Conservation (phyloP, 495 filamentous ascomycete species). For the Opeltia flavorubescens region DNA sequence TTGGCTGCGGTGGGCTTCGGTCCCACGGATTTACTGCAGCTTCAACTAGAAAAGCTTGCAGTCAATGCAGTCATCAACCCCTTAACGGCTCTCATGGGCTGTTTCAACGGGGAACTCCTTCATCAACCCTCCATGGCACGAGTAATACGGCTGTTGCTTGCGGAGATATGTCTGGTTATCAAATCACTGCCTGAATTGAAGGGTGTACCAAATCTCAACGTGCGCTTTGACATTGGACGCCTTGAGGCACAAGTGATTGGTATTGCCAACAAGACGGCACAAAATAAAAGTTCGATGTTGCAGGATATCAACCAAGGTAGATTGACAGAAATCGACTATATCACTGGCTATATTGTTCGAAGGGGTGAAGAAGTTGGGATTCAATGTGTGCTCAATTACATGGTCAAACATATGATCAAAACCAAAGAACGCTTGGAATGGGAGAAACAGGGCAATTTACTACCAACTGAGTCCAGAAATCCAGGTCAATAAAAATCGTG, state of each 20-base stretch:
- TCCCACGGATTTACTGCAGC: constrained; percentile 28
- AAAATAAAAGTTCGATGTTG: constrained; percentile 67
- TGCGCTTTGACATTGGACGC: constrained; percentile 40
- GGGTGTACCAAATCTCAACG: constrained; percentile 40
- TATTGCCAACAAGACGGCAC: constrained; percentile 44
- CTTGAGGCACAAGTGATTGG: constrained; percentile 40
- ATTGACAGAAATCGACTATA: constrained; percentile 64
- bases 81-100: constrained; percentile 56
- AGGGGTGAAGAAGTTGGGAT: constrained; percentile 56
- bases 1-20: constrained; percentile 33
- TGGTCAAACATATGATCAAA: constrained; percentile 46
- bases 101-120: constrained; percentile 60
- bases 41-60: constrained; percentile 68
- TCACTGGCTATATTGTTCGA: constrained; percentile 72
- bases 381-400: constrained; percentile 50
- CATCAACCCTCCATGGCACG: constrained; percentile 40
- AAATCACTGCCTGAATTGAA: constrained; percentile 52
- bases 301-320: constrained; percentile 53
- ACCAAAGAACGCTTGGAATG: constrained; percentile 16
- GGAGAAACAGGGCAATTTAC: not conserved
- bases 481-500: no score
- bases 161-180: constrained; percentile 51
- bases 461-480: constrained; percentile 3
- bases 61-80: constrained; percentile 74
- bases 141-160: constrained; percentile 46